phyloP scores from a whole-genome alignment of 2,329 filamentous ascomycete genomes.

The Penicillium thymicola region DNA sequence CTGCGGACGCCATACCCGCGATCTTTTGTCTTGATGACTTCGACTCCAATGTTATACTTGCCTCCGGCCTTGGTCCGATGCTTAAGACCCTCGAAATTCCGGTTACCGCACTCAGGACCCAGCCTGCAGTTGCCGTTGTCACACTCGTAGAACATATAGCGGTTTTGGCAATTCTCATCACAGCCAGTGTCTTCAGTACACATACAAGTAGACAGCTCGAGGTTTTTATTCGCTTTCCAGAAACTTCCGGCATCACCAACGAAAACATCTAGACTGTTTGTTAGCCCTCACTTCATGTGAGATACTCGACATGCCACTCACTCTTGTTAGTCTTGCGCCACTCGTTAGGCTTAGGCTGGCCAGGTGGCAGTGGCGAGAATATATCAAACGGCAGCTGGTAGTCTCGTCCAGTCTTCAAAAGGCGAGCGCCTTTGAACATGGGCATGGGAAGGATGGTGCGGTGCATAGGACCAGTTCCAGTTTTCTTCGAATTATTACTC shows the following conservation, averaged over 20 bases:
- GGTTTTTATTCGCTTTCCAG: slow-evolving; percentile 75
- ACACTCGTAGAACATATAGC: slow-evolving; percentile 97
- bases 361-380: slow-evolving; percentile 79
- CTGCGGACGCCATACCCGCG: slow-evolving; percentile 88
- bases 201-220: slow-evolving; percentile 73
- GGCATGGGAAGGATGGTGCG: slow-evolving; percentile 64
- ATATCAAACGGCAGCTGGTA: slow-evolving; percentile 89
- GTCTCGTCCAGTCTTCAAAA: slow-evolving; percentile 69
- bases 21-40: slow-evolving; percentile 86
- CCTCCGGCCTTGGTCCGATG: slow-evolving; percentile 73
- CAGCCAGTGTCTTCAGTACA: slow-evolving; percentile 77
- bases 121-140: slow-evolving; percentile 84
- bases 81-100: slow-evolving; percentile 77
- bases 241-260: slow-evolving; percentile 75
- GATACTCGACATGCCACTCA: slow-evolving; percentile 48
- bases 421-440: slow-evolving; percentile 71
- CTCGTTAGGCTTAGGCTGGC: slow-evolving; percentile 86
- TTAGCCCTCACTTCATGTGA: slow-evolving; percentile 28
- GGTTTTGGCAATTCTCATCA: slow-evolving; percentile 85
- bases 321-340: slow-evolving; percentile 91
- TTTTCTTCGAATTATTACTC: slow-evolving; percentile 39
- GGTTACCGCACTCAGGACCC: slow-evolving; percentile 77
- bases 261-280: slow-evolving; percentile 68
- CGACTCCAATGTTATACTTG: slow-evolving; percentile 87
- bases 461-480: slow-evolving; percentile 27